These are phyloP conservation scores for Phialemoniopsis sp. DNA, from an alignment of 2,329 filamentous ascomycete genomes.

Conservation along the genomic window DNA sequence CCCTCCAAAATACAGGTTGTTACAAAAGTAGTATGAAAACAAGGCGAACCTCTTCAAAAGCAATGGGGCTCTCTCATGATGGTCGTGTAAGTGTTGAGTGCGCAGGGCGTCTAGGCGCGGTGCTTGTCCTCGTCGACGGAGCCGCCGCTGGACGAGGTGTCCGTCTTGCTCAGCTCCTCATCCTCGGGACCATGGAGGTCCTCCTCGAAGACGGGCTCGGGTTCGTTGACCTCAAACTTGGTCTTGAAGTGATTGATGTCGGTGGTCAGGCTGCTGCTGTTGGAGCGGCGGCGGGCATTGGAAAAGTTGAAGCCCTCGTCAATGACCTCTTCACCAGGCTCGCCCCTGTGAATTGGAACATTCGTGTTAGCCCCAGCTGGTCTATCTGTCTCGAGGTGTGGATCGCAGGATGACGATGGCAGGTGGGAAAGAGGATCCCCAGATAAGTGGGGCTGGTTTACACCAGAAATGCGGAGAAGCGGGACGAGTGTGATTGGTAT, in stretches of 20 bases:
- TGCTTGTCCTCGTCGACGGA: constrained; percentile 43
- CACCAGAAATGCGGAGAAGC: not conserved
- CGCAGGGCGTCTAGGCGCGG: constrained; percentile 13
- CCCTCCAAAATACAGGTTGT: too few species aligned
- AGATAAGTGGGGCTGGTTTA: not conserved
- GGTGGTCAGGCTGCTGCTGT: constrained; percentile 73
- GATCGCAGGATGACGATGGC: not conserved
- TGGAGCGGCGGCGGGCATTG: constrained; percentile 88
- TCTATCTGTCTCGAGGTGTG: not conserved
- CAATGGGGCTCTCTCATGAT: not conserved
- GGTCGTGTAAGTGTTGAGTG: too few species aligned
- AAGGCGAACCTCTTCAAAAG: constrained; percentile 1
- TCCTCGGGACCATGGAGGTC: constrained; percentile 65
- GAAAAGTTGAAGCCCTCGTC: constrained; percentile 79
- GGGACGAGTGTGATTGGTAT: not conserved
- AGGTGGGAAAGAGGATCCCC: too few species aligned
- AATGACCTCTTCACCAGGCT: constrained; percentile 75
- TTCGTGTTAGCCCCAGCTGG: constrained; percentile 10
- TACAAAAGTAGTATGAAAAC: too few species aligned
- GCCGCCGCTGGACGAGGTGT: constrained; percentile 55
- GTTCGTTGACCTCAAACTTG: constrained; percentile 90
- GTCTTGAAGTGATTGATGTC: constrained; percentile 81
- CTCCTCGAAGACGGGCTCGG: constrained; percentile 91
- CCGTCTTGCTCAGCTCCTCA: constrained; percentile 51
- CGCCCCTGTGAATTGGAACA: constrained; percentile 60